Evolutionary conservation across 2,329 filamentous ascomycete species (phyloP), one percentile per base, ranked within the genome.

Genomic region (Pseudocercospora macadamiae): DNA sequence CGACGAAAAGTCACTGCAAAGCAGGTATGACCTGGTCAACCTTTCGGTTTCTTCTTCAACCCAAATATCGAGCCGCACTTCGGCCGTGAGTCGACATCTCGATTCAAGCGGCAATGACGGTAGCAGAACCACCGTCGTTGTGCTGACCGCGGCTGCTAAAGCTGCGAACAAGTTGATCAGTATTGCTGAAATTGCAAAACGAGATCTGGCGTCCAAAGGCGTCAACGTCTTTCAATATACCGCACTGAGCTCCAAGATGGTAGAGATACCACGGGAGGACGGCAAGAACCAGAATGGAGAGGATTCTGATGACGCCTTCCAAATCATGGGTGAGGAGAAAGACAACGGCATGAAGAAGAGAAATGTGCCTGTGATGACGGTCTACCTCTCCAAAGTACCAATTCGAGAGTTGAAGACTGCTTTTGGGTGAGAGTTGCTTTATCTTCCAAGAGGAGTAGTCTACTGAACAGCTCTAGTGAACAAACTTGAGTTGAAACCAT

Each of bases 161-260:
- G 70, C 68, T 2, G 80, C 83, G 1, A 80, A 79, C 73, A 92
- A 91, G 73, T 77, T 90, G 67, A 83, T 90, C 66, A 87, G 83
- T 3, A 82, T 91, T 45, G 80, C 81, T 44, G 89, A 91, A 73
- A 86, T 89, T 36, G 70, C 68, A n/a, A 75, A 76, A 59, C 69
- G 74, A 70, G 57, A 76, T 14, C 69, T 74, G 14, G 74, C 73
- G 14, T 34, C 64, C 68, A 82, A 21, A 75, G 80, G 64, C 76
- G 80, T 61, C 79, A 79, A 51, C 68, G 80, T 60, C 66, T 84
- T 55, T 63, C 72, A 75, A 54, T 76, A 76, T 56, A 71, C 55
- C 34, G 67, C 69, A 2, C 56, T 64, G 62, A 63, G 51, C 8
- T 66, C 64, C 16, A 65, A 69, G 48, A 60, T 67, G 55, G 57